Percentiles rank a stretch among this genome's conserved stretches.
Evolutionary conservation across 768 basidiomycete species (phyloP).

Genomic region (Calocera cornea): DNA sequence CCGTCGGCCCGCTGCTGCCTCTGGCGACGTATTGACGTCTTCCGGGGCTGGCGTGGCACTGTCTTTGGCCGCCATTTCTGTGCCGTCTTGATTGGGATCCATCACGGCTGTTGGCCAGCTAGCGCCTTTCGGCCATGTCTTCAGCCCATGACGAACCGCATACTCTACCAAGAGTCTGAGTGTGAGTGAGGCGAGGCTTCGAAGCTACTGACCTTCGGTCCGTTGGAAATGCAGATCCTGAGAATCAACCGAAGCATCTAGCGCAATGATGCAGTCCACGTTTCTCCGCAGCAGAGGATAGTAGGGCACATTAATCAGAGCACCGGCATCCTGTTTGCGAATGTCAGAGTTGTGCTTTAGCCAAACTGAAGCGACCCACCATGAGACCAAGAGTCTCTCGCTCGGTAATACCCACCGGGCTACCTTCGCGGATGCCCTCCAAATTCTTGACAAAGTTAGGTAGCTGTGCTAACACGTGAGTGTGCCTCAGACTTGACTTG

Average conservation of each 20-base stretch:
- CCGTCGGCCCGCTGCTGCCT: conserved; percentile 10
- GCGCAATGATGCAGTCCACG: conserved; percentile 20
- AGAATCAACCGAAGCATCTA: conserved; percentile 19
- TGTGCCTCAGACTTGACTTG: not conserved
- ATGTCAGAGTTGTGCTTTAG: not conserved
- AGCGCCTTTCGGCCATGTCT: conserved; percentile 16
- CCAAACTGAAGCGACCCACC: conserved; percentile 8
- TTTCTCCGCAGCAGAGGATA: conserved; percentile 20
- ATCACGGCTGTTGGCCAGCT: conserved; percentile 14
- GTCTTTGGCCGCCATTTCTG: not conserved
- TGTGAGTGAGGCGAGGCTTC: not conserved
- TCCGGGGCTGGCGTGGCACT: not conserved
- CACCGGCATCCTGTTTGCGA: conserved; percentile 21
- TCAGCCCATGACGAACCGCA: conserved; percentile 1
- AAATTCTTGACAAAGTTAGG: conserved; percentile 24
- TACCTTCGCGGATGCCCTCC: conserved; percentile 13
- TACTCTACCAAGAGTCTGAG: not conserved
- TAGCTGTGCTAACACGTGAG: conserved; percentile 9
- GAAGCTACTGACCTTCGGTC: conserved; percentile 16
- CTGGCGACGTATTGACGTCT: not conserved
- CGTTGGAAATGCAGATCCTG: conserved; percentile 22
- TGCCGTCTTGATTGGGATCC: not conserved
- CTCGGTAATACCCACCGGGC: conserved; percentile 15
- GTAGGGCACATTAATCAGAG: conserved; percentile 21
- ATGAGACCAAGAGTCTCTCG: conserved; percentile 21